A percentile compares a stretch with the other conserved stretches of the same genome.
Evolutionary conservation across 192 early-diverging fungal species (phyloP).

Genomic region (Allomyces macrogynus): DNA sequence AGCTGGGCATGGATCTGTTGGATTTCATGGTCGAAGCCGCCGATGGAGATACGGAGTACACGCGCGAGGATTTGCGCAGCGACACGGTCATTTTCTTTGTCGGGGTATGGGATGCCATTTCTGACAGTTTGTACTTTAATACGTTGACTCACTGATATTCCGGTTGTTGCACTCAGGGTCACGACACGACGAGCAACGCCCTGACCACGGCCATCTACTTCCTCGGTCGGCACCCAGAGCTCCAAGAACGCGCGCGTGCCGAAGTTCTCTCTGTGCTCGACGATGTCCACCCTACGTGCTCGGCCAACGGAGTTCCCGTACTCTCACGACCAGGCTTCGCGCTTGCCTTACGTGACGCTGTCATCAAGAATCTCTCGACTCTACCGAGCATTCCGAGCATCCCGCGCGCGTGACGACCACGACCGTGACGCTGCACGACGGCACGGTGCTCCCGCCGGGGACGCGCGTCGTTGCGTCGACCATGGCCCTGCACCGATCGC

Average conservation of each 20-base stretch:
- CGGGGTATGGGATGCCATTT: neutral
- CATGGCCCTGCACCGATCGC: conserved; percentile 22
- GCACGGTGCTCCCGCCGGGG: conserved; percentile 17
- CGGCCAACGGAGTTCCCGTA: neutral
- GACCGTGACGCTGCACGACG: conserved; percentile 3
- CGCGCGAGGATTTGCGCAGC: neutral
- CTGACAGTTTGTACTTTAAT: too few relatives aligned
- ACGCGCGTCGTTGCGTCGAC: conserved; percentile 18
- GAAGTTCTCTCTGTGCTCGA: neutral
- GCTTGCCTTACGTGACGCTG: neutral
- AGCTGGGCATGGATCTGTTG: neutral
- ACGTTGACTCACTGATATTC: too few relatives aligned
- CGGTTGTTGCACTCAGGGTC: neutral
- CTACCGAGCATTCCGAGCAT: neutral
- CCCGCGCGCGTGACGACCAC: neutral
- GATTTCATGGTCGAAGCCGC: neutral
- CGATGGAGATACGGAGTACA: neutral
- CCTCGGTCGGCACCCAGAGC: neutral
- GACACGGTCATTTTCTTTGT: neutral
- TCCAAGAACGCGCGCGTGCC: neutral
- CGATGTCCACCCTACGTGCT: neutral
- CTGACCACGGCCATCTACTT: neutral
- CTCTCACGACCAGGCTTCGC: neutral
- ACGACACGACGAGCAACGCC: neutral
- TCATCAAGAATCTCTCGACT: neutral